Evolutionary conservation across 2,329 filamentous ascomycete species (phyloP).

Genomic region (Epichloe elymi): DNA sequence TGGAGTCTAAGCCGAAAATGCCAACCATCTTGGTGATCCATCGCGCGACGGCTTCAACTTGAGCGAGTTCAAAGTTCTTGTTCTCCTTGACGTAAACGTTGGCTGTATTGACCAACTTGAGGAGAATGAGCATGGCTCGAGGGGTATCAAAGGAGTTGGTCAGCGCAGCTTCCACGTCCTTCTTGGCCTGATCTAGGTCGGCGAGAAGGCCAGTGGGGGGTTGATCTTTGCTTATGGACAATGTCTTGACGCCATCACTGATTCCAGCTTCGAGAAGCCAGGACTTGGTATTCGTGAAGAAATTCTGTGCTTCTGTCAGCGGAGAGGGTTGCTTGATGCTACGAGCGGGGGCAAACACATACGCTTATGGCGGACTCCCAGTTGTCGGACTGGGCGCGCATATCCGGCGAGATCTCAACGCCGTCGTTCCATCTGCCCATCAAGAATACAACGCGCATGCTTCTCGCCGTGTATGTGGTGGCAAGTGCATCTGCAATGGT

Average conservation of each 20-base stretch:
- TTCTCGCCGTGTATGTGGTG: slow-evolving; percentile 59
- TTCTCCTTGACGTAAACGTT: slow-evolving; percentile 46
- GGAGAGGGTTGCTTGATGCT: not conserved
- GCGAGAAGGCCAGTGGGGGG: slow-evolving; percentile 20
- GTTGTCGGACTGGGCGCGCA: slow-evolving; percentile 57
- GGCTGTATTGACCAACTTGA: slow-evolving; percentile 63
- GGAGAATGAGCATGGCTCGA: slow-evolving; percentile 63
- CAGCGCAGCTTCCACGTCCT: slow-evolving; percentile 45
- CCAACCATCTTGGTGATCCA: slow-evolving; percentile 78
- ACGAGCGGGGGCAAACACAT: slow-evolving; percentile 13
- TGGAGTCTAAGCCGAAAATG: slow-evolving; percentile 68
- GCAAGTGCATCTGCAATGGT: slow-evolving; percentile 75
- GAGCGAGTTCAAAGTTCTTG: slow-evolving; percentile 31
- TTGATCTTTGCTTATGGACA: slow-evolving; percentile 24
- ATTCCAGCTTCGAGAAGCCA: slow-evolving; percentile 33
- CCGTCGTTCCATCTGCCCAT: slow-evolving; percentile 83
- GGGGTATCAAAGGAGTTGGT: slow-evolving; percentile 83
- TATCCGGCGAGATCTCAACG: slow-evolving; percentile 77
- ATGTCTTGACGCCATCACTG: slow-evolving; percentile 20
- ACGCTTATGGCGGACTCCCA: slow-evolving; percentile 72
- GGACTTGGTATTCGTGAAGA: slow-evolving; percentile 44
- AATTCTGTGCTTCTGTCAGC: slow-evolving; percentile 30
- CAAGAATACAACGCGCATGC: slow-evolving; percentile 74
- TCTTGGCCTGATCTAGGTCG: slow-evolving; percentile 40
- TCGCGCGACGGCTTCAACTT: slow-evolving; percentile 46